Evolutionary conservation across 352 stramenopile genomes (phyloP).

Genomic region (Pythium diclinum): DNA sequence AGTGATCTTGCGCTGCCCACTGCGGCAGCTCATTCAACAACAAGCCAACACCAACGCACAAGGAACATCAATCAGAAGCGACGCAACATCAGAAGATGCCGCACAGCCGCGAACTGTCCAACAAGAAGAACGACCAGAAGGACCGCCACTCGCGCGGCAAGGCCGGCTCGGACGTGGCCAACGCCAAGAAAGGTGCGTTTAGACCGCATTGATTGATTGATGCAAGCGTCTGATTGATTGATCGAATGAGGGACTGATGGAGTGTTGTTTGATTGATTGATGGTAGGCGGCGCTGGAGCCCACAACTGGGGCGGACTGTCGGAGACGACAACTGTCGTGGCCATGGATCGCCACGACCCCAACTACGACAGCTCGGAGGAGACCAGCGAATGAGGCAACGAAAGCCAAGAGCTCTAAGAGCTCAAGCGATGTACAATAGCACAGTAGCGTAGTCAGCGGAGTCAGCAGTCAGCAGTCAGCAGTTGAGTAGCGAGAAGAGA

Average conservation of each 20-base stretch:
- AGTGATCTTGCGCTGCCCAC: not conserved
- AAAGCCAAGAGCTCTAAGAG: not conserved
- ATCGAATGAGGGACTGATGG: not conserved
- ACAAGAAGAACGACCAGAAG: conserved; percentile 87
- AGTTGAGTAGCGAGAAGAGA: not conserved
- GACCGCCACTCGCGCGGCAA: conserved; percentile 74
- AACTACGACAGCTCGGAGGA: conserved; percentile 62
- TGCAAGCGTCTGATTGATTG: conserved; percentile 13
- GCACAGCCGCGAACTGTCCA: conserved; percentile 70
- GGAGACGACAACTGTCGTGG: conserved; percentile 33
- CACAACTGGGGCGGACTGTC: conserved; percentile 75
- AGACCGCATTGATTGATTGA: not conserved
- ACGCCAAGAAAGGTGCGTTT: conserved; percentile 57
- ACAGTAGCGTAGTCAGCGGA: not conserved
- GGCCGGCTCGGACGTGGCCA: conserved; percentile 35
- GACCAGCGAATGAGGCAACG: not conserved
- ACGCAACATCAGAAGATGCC: conserved; percentile 34
- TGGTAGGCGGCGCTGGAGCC: conserved; percentile 62
- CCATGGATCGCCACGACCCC: conserved; percentile 67
- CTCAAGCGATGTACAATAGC: not conserved
- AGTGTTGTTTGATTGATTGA: not conserved
- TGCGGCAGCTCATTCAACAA: not conserved
- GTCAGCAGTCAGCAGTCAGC: not conserved
- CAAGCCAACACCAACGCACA: conserved; percentile 5
- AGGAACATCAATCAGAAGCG: not conserved